phyloP scores from a whole-genome alignment of 371 early-diverging fungal genomes.

The Circinella minor region DNA sequence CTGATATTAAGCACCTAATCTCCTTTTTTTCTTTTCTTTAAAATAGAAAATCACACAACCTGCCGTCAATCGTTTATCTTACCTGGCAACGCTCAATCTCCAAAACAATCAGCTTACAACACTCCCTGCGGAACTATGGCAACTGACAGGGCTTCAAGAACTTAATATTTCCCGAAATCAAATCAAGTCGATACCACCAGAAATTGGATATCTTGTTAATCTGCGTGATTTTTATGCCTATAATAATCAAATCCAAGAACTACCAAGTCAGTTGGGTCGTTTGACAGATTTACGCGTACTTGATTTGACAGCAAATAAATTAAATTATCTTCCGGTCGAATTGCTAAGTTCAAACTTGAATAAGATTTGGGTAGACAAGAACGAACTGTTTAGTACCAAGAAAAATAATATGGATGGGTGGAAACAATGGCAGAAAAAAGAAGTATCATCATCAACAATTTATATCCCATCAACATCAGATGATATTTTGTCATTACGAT shows the following conservation, averaged over 20 bases:
- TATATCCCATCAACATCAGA: neutral
- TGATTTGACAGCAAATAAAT: conserved; percentile 62
- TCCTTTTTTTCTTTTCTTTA: neutral
- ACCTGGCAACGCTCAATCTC: conserved; percentile 83
- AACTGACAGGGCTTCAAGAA: conserved; percentile 66
- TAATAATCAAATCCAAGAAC: conserved; percentile 84
- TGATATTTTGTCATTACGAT: conserved; percentile 18
- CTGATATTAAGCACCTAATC: no score
- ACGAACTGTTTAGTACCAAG: conserved; percentile 24
- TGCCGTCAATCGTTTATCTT: conserved; percentile 37
- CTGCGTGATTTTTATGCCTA: conserved; percentile 89
- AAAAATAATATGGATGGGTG: neutral
- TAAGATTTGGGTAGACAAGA: conserved; percentile 44
- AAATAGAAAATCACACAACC: conserved; percentile 43
- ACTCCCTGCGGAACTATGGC: conserved; percentile 76
- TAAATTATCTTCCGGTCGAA: conserved; percentile 52
- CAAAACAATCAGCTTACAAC: conserved; percentile 86
- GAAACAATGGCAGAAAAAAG: neutral
- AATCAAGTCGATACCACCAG: conserved; percentile 82
- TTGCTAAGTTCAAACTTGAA: conserved; percentile 33
- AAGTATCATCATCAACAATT: no score
- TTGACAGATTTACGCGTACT: conserved; percentile 49
- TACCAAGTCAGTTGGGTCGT: conserved; percentile 81
- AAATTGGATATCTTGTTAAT: conserved; percentile 81
- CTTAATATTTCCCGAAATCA: conserved; percentile 92